Evolutionary conservation across 495 filamentous ascomycete genomes (phyloP).

Genomic region (Daldinia grandis): DNA sequence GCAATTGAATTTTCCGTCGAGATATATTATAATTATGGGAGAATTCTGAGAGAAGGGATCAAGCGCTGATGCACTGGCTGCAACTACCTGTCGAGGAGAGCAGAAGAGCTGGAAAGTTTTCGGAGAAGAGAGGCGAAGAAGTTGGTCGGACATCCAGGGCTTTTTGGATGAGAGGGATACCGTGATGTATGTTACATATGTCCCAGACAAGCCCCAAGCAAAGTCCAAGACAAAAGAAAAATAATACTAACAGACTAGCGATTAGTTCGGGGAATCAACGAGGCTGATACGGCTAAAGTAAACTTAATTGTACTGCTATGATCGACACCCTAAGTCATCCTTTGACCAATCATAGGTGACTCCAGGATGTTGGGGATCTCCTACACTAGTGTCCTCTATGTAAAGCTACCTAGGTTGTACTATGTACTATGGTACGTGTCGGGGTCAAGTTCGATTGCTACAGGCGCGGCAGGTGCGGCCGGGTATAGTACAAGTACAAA

Average conservation of each 20-base stretch:
- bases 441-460: conserved; percentile 37
- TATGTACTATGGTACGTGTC: too few relatives aligned
- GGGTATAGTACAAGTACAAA: conserved; percentile 25
- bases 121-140: conserved; percentile 4
- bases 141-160: conserved; percentile 21
- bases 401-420: too few relatives aligned
- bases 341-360: conserved; percentile 19
- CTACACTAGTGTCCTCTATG: conserved; percentile 10
- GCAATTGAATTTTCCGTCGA: conserved; percentile 6
- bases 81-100: conserved; percentile 4
- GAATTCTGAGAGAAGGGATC: not conserved
- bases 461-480: conserved; percentile 18
- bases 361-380: conserved; percentile 36
- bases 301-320: conserved; percentile 30
- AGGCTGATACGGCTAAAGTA: conserved; percentile 43
- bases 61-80: conserved; percentile 15
- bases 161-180: conserved; percentile 29
- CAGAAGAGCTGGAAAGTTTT: conserved; percentile 1
- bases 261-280: conserved; percentile 23
- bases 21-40: not conserved
- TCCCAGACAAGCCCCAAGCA: not conserved
- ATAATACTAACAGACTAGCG: conserved; percentile 8
- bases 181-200: conserved; percentile 20
- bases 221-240: conserved; percentile 3
- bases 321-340: conserved; percentile 32